Percentiles rank a stretch among this genome's conserved stretches.
Evolutionary conservation across 2,329 filamentous ascomycete genomes (phyloP).

Genomic region (Ophidiomyces ophidiicola): DNA sequence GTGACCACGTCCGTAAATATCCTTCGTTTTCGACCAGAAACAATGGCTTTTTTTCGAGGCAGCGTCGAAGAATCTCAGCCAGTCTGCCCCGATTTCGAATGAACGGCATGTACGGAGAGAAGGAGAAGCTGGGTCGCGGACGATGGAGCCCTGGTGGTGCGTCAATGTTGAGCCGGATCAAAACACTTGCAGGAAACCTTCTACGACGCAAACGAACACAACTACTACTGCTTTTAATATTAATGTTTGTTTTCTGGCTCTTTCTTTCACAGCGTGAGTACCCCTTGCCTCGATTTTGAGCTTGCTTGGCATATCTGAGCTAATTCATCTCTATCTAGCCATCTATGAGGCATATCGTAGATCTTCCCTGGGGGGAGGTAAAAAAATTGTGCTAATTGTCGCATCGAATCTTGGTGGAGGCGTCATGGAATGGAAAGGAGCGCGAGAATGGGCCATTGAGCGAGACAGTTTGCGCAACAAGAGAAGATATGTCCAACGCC

Average conservation of each 20-base stretch:
- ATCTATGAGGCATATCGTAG: slow-evolving; percentile 54
- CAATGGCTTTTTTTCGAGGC: slow-evolving; percentile 74
- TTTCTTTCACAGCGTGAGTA: slow-evolving; percentile 65
- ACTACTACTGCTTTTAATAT: slow-evolving; percentile 45
- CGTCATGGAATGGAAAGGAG: slow-evolving; percentile 98
- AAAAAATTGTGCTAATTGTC: slow-evolving; percentile 85
- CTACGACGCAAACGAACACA: slow-evolving; percentile 55
- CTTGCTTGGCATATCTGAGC: neutral
- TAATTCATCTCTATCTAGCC: slow-evolving; percentile 39
- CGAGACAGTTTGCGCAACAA: slow-evolving; percentile 94
- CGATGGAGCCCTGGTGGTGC: slow-evolving; percentile 38
- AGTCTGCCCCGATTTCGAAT: slow-evolving; percentile 62
- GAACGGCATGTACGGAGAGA: slow-evolving; percentile 49
- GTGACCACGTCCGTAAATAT: slow-evolving; percentile 59
- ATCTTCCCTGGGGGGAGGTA: slow-evolving; percentile 65
- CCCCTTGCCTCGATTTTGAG: neutral
- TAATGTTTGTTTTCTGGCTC: slow-evolving; percentile 51
- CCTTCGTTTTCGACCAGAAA: slow-evolving; percentile 69
- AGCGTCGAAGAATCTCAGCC: slow-evolving; percentile 68
- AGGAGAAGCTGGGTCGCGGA: slow-evolving; percentile 59
- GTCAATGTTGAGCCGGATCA: slow-evolving; percentile 24
- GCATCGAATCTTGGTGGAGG: slow-evolving; percentile 90
- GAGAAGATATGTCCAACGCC: slow-evolving; percentile 68
- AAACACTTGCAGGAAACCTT: slow-evolving; percentile 36
- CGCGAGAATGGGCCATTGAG: slow-evolving; percentile 95